phyloP scores from a whole-genome alignment of 768 basidiomycete genomes.

The Pulveroboletus sp. region DNA sequence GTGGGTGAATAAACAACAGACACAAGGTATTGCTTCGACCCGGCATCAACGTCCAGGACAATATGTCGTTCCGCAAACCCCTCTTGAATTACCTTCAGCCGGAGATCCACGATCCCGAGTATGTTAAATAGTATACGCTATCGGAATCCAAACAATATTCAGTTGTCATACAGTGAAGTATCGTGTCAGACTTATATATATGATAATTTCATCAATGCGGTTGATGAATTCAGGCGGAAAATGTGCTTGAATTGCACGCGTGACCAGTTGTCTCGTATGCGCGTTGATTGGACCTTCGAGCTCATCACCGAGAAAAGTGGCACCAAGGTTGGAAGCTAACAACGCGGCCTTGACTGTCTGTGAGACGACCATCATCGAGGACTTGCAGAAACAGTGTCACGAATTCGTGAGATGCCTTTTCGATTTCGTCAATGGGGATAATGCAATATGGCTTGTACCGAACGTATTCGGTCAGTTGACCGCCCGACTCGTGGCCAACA shows the following conservation, averaged over 20 bases:
- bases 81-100: conserved; percentile 79
- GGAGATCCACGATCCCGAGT: conserved; percentile 82
- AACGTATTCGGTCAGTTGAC: conserved; percentile 91
- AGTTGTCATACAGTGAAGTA: conserved; percentile 3
- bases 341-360: conserved; percentile 88
- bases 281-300: conserved; percentile 58
- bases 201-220: conserved; percentile 80
- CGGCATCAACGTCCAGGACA: conserved; percentile 67
- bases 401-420: conserved; percentile 81
- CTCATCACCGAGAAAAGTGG: conserved; percentile 69
- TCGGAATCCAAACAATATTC: conserved; percentile 26
- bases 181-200: conserved; percentile 43
- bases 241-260: conserved; percentile 73
- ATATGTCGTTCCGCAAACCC: conserved; percentile 81
- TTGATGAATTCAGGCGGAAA: conserved; percentile 95
- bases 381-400: conserved; percentile 76
- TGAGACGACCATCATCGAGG: conserved; percentile 87
- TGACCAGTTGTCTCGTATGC: conserved; percentile 60
- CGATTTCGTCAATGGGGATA: conserved; percentile 82
- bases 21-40: conserved; percentile 69
- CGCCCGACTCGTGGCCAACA: conserved; percentile 85
- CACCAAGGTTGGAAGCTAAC: conserved; percentile 89
- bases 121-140: conserved; percentile 84
- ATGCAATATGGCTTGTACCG: conserved; percentile 88
- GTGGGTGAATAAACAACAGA: conserved; percentile 73